These are phyloP conservation scores for Collariella sp. DNA, from an alignment of 495 filamentous ascomycete species.

Conservation along the genomic window DNA sequence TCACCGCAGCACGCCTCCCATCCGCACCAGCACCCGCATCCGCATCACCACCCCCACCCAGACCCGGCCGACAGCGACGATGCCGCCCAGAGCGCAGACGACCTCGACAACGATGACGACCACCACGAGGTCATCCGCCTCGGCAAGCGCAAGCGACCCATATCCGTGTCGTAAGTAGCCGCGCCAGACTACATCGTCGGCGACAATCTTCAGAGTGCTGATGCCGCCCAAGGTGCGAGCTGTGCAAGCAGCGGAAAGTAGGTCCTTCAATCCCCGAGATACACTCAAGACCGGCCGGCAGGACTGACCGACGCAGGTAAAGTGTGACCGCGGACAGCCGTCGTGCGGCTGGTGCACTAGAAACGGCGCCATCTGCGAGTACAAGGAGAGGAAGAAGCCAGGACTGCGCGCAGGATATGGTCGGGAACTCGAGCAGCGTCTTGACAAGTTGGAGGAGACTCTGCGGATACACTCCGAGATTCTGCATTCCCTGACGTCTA, in stretches of 20 bases:
- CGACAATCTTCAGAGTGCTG: constrained; percentile 1
- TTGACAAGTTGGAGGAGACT: constrained; percentile 50
- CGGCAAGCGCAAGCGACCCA: constrained; percentile 48
- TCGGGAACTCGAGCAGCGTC: constrained; percentile 73
- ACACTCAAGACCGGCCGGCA: background rate
- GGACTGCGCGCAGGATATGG: constrained; percentile 80
- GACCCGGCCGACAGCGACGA: constrained; percentile 24
- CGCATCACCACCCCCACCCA: constrained; percentile 6
- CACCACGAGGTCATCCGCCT: constrained; percentile 33
- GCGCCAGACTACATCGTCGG: background rate
- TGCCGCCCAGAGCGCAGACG: constrained; percentile 31
- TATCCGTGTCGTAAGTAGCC: constrained; percentile 47
- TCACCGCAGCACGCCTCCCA: constrained; percentile 10
- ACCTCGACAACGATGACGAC: constrained; percentile 35
- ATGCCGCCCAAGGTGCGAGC: constrained; percentile 51
- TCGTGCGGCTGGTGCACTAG: constrained; percentile 82
- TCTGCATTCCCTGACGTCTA: constrained; percentile 26
- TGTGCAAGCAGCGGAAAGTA: constrained; percentile 77
- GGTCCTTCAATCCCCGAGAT: constrained; percentile 8
- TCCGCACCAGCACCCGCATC: constrained; percentile 1
- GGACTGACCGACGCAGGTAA: constrained; percentile 42
- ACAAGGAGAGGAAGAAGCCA: constrained; percentile 79
- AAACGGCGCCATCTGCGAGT: constrained; percentile 69
- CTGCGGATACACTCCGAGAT: constrained; percentile 43
- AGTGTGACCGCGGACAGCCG: constrained; percentile 75